Evolutionary conservation across 78 protist genomes (phyloP), one percentile per base, ranked within the genome.

Genomic region (Polysphondylium violaceum): DNA sequence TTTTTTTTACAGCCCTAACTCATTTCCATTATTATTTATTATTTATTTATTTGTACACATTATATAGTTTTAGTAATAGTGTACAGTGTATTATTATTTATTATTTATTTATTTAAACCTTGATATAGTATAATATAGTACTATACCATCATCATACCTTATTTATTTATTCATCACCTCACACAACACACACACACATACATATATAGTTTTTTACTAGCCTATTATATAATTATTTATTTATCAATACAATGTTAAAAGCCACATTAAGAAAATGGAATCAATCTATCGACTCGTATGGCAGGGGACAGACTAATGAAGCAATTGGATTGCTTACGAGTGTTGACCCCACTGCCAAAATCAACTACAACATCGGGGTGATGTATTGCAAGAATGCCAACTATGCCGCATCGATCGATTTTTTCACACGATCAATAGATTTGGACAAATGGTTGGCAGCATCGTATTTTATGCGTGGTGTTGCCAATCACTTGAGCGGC

Each of bases 201-300:
- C n/a, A n/a, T n/a, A n/a, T n/a, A n/a, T n/a, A n/a, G n/a, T n/a
- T n/a, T n/a, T n/a, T n/a, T n/a, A n/a, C n/a, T n/a, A n/a, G n/a
- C n/a, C n/a, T n/a, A n/a, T n/a, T n/a, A n/a, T n/a, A n/a, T n/a
- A n/a, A n/a, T n/a, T n/a, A n/a, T n/a, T n/a, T n/a, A n/a, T n/a
- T n/a, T n/a, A n/a, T n/a, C n/a, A n/a, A n/a, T n/a, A n/a, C n/a
- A 71, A 83, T 83, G 91, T 44, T 69, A 43, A 67, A 83, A 53
- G 81, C 67, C 41, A 83, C 79, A 0, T 55, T 83, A 1, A 67
- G 41, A 12, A 83, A 83, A 69, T 83, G 91, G 91, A 83, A 60
- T 33, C 73, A 51, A 31, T 47, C 91, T 23, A 53, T 69, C 1
- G 91, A 83, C 7, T 21, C 19, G 7, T 83, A 55, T 58, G 63